Conservation (phyloP, 345 rosid species). For the Eucalyptus rudis region DNA sequence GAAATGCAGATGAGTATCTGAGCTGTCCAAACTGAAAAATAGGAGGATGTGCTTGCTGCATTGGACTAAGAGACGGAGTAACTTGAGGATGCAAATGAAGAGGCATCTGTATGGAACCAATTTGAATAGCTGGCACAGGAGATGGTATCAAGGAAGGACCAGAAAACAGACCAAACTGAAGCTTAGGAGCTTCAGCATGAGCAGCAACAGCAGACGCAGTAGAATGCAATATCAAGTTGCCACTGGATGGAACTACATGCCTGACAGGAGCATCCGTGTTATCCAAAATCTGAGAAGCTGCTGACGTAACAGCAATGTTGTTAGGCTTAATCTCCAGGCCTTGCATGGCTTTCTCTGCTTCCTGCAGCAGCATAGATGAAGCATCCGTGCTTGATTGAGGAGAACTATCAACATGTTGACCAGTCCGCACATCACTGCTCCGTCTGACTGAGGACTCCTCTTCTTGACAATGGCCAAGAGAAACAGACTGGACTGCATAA, state of each 20-base stretch:
- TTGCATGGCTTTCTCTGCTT: conserved; percentile 42
- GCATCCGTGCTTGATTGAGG: conserved; percentile 16
- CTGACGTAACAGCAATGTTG: conserved; percentile 15
- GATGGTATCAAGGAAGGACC: conserved; percentile 89
- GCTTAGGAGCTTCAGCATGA: conserved; percentile 63
- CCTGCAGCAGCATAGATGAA: conserved; percentile 34
- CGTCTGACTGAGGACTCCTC: conserved; percentile 21
- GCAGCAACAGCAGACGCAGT: conserved; percentile 16
- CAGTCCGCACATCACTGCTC: conserved; percentile 17
- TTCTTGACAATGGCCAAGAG: conserved; percentile 23
- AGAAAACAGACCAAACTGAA: conserved; percentile 94
- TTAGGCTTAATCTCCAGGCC: conserved; percentile 29
- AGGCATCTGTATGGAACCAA: conserved; percentile 99
- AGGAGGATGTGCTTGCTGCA: conserved; percentile 63
- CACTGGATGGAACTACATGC: conserved; percentile 19
- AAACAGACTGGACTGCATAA: conserved; percentile 21
- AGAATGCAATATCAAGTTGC: conserved; percentile 11
- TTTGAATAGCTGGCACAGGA: conserved; percentile 95
- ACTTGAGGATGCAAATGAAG: conserved; percentile 81
- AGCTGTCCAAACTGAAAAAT: conserved; percentile 92
- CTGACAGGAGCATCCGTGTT: conserved; percentile 20
- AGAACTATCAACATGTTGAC: conserved; percentile 23
- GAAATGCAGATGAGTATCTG: conserved; percentile 62
- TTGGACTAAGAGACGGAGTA: conserved; percentile 44
- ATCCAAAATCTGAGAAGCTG: conserved; percentile 16